Conservation (phyloP, 1,284 basidiomycete species). For the Mixia osmundae region DNA sequence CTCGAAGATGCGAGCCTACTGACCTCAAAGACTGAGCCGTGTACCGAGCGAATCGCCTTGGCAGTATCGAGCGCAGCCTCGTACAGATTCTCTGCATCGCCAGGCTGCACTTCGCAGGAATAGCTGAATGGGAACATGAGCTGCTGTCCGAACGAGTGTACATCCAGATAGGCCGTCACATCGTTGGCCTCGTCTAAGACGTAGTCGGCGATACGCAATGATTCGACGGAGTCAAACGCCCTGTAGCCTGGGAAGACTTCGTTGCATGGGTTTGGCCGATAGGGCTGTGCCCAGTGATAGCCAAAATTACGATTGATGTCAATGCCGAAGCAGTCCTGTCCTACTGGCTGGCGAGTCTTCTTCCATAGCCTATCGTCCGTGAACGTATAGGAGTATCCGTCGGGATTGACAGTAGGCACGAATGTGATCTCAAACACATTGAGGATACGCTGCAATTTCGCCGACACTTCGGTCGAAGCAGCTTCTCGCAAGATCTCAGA, state of each 20-base stretch:
- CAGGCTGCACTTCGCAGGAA: slow-evolving; percentile 34
- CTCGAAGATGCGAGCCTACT: no score
- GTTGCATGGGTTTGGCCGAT: slow-evolving; percentile 10
- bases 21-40: slow-evolving; percentile 29
- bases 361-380: slow-evolving; percentile 50
- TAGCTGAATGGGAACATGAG: slow-evolving; percentile 46
- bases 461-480: slow-evolving; percentile 24
- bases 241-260: slow-evolving; percentile 21
- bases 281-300: slow-evolving; percentile 7
- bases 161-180: slow-evolving; percentile 41
- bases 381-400: slow-evolving; percentile 48
- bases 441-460: slow-evolving; percentile 30
- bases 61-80: slow-evolving; percentile 51
- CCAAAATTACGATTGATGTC: slow-evolving; percentile 64
- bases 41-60: slow-evolving; percentile 32
- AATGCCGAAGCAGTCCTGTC: slow-evolving; percentile 34
- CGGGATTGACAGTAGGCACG: slow-evolving; percentile 55
- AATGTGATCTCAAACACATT: slow-evolving; percentile 45
- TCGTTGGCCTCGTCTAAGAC: slow-evolving; percentile 31
- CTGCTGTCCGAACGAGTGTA: slow-evolving; percentile 65
- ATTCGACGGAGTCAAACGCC: slow-evolving; percentile 51
- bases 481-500: slow-evolving; percentile 38
- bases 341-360: slow-evolving; percentile 43
- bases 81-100: slow-evolving; percentile 56
- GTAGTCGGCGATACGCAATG: slow-evolving; percentile 46